phyloP scores from a whole-genome alignment of 129 eudicot species.

The Daucus carota region DH1_v3.0 NC_030382.2:28152001-28152500 shows the following conservation, averaged over 20 bases:
- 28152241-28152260: constrained; percentile 41
- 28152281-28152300: constrained; percentile 17
- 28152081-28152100: constrained; percentile 31
- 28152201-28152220: constrained; percentile 13
- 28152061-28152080: constrained; percentile 32
- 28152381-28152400: background rate
- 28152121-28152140: constrained; percentile 49
- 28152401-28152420: constrained; percentile 8
- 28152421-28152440: constrained; percentile 9
- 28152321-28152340: constrained; percentile 46
- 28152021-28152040: constrained; percentile 16
- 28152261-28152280: constrained; percentile 18
- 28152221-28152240: constrained; percentile 29
- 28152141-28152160: constrained; percentile 32
- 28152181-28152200: background rate
- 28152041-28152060: constrained; percentile 31
- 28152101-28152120: constrained; percentile 31
- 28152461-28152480: constrained; percentile 64
- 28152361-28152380: background rate
- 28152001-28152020: background rate
- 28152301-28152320: constrained; percentile 46
- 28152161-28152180: constrained; percentile 25
- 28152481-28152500: constrained; percentile 62
- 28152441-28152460: constrained; percentile 42
- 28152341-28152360: constrained; percentile 19